phyloP scores from a whole-genome alignment of 305 asterid species.

The Fraxinus sp. region DNA sequence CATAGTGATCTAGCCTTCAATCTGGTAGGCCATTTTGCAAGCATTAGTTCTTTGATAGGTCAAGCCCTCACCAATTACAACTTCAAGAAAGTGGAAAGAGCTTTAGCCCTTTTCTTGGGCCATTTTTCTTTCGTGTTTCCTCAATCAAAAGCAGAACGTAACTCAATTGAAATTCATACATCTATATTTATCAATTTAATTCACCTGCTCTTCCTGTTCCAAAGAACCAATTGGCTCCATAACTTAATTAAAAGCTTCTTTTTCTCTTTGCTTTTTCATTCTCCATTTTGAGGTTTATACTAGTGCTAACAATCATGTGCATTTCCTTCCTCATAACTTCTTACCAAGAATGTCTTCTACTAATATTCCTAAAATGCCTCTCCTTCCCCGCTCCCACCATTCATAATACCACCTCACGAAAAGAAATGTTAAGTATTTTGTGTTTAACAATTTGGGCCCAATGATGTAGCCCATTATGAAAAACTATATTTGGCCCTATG shows the following conservation, averaged over 20 bases:
- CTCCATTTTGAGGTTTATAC: conserved; percentile 41
- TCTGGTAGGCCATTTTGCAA: conserved; percentile 5
- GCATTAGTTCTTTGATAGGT: conserved; percentile 28
- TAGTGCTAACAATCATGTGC: conserved; percentile 23
- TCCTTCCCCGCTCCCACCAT: conserved; percentile 35
- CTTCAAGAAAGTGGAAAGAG: conserved; percentile 39
- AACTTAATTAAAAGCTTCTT: conserved; percentile 41
- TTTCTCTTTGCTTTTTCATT: conserved; percentile 36
- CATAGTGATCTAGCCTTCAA: conserved; percentile 28
- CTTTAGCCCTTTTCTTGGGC: conserved; percentile 19
- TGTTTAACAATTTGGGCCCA: too few species aligned
- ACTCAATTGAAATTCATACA: conserved; percentile 39
- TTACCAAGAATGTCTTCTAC: conserved; percentile 15
- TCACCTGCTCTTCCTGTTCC: conserved; percentile 38
- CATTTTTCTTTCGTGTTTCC: conserved; percentile 31
- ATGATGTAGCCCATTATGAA: too few species aligned
- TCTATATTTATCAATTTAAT: conserved; percentile 33
- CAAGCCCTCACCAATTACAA: conserved; percentile 24
- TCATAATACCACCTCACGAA: conserved; percentile 27
- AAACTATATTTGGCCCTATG: too few species aligned
- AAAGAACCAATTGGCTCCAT: conserved; percentile 43
- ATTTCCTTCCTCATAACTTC: conserved; percentile 28
- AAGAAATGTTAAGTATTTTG: not conserved
- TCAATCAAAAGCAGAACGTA: conserved; percentile 30
- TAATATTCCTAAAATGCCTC: conserved; percentile 34